These are phyloP conservation scores for Dactylonectria macrodidyma DNA, from an alignment of 2,329 filamentous ascomycete species.

Conservation along the genomic window DNA sequence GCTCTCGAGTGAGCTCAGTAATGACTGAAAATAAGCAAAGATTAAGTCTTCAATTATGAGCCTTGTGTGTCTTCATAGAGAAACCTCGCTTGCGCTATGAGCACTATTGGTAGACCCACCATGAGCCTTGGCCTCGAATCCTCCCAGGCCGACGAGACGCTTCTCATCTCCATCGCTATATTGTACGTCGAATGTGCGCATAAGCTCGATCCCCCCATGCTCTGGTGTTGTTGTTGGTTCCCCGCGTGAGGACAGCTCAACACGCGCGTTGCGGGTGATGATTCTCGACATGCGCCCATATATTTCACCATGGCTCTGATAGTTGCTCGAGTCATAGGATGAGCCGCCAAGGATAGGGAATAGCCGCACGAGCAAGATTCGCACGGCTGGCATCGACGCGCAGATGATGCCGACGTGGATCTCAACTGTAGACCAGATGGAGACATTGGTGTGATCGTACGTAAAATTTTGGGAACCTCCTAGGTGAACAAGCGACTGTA, in stretches of 20 bases:
- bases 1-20: too few species aligned
- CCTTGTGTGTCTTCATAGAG: neutral
- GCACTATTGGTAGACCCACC: neutral
- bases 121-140: neutral
- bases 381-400: constrained; percentile 51
- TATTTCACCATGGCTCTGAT: constrained; percentile 37
- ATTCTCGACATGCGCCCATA: constrained; percentile 41
- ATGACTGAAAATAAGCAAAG: too few species aligned
- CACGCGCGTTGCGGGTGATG: constrained; percentile 31
- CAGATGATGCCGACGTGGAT: constrained; percentile 55
- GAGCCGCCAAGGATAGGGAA: constrained; percentile 48
- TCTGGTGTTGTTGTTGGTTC: constrained; percentile 34
- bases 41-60: neutral
- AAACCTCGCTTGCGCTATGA: neutral
- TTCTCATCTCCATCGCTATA: constrained; percentile 43
- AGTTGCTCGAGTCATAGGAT: constrained; percentile 42
- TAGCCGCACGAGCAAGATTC: constrained; percentile 46
- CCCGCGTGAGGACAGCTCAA: constrained; percentile 35
- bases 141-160: constrained; percentile 22
- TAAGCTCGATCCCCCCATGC: constrained; percentile 41
- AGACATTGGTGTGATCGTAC: constrained; percentile 48
- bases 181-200: constrained; percentile 39
- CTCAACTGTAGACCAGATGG: constrained; percentile 53
- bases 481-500: constrained; percentile 47
- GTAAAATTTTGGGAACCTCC: constrained; percentile 47